phyloP scores from a whole-genome alignment of 257 asterid genomes.

The Thymus quinquecostatus region DNA sequence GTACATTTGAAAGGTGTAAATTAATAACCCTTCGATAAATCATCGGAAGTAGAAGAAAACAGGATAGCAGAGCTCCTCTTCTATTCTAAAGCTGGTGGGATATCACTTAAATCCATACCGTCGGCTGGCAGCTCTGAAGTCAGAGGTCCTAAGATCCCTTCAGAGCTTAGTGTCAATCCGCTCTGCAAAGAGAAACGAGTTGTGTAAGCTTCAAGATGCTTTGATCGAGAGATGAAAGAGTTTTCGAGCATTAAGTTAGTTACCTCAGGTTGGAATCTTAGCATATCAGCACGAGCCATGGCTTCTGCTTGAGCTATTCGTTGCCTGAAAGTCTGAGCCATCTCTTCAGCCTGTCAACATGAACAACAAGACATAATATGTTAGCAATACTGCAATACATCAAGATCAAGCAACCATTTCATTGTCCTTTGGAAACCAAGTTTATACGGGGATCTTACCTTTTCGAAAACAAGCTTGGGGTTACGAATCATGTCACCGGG shows the following conservation, averaged over 20 bases:
- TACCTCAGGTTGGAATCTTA: slow-evolving; percentile 98
- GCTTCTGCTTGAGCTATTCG: slow-evolving; percentile 99
- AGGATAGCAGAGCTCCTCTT: neutral
- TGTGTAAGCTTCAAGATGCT: too few species aligned
- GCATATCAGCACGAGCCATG: slow-evolving; percentile 99
- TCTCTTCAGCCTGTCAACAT: slow-evolving; percentile 87
- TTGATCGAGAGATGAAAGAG: neutral
- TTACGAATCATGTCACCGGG: slow-evolving; percentile 99
- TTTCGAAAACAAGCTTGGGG: slow-evolving; percentile 92
- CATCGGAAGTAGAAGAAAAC: neutral
- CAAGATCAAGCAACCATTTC: neutral
- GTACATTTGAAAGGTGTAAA: slow-evolving; percentile 2
- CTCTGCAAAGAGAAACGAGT: slow-evolving; percentile 55
- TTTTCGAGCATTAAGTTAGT: slow-evolving; percentile 4
- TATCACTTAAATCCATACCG: slow-evolving; percentile 82
- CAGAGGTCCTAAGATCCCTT: slow-evolving; percentile 87
- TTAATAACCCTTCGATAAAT: neutral
- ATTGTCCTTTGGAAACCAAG: neutral
- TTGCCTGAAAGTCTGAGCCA: slow-evolving; percentile 99
- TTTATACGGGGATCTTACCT: slow-evolving; percentile 45
- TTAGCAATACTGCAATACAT: neutral
- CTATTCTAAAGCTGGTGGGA: slow-evolving; percentile 64
- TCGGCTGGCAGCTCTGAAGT: slow-evolving; percentile 79
- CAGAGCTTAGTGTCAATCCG: slow-evolving; percentile 88
- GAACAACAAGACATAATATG: slow-evolving; percentile 16